Evolutionary conservation across 2,329 filamentous ascomycete genomes (phyloP).

Genomic region (Cordyceps cicadae): DNA sequence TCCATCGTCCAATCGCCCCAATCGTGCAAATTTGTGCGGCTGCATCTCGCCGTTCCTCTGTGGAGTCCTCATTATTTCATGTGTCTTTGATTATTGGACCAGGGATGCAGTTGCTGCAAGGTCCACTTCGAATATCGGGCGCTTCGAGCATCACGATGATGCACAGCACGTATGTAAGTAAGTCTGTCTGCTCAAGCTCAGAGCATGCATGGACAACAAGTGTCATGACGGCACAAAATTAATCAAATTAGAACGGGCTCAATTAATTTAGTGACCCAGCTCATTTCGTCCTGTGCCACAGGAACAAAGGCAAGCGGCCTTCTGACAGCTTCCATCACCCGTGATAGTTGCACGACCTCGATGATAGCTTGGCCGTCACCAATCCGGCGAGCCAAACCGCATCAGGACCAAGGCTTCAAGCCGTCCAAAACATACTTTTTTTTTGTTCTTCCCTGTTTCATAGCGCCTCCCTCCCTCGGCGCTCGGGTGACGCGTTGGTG

Average conservation of each 20-base stretch:
- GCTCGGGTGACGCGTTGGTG: conserved; percentile 11
- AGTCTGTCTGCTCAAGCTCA: neutral
- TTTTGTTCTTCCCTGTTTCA: conserved; percentile 3
- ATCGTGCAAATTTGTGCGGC: neutral
- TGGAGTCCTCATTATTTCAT: conserved; percentile 6
- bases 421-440: conserved; percentile 8
- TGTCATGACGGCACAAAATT: neutral
- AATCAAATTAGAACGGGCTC: too few relatives aligned
- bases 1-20: conserved; percentile 4
- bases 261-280: too few relatives aligned
- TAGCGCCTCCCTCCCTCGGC: conserved; percentile 9
- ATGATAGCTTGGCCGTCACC: neutral
- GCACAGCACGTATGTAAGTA: neutral
- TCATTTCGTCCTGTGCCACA: too few relatives aligned
- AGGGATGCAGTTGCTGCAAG: neutral
- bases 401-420: neutral
- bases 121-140: neutral
- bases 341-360: neutral
- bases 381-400: neutral
- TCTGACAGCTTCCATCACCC: too few relatives aligned
- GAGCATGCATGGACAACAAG: neutral
- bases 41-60: conserved; percentile 1
- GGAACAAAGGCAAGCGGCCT: too few relatives aligned
- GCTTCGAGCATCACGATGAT: neutral
- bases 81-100: conserved; percentile 8